phyloP scores from a whole-genome alignment of 23 red algal species.

The Gracilaria caudata region DNA sequence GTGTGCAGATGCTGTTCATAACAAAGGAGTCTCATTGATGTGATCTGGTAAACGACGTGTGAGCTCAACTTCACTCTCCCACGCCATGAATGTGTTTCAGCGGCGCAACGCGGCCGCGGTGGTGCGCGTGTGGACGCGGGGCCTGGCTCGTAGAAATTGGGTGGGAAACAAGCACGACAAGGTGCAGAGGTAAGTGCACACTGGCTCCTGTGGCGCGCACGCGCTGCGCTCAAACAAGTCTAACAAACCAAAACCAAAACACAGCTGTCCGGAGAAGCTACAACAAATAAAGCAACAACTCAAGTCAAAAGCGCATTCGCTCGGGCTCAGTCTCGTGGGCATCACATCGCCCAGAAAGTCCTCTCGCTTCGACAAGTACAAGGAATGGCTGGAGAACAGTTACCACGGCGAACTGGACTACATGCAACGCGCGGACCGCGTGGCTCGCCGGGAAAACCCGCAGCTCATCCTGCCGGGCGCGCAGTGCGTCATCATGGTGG shows the following conservation, averaged over 20 bases:
- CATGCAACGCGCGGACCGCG: constrained; percentile 89
- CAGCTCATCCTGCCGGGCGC: constrained; percentile 83
- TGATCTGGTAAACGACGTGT: no score
- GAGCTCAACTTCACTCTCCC: no score
- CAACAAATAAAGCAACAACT: constrained; percentile 22
- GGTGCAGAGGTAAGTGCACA: not conserved
- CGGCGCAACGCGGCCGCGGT: not conserved
- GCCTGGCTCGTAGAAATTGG: constrained; percentile 12
- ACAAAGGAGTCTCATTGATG: not conserved
- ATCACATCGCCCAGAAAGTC: constrained; percentile 36
- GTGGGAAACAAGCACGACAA: constrained; percentile 2
- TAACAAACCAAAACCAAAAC: not conserved
- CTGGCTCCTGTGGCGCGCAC: not conserved
- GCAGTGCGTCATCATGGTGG: constrained; percentile 74
- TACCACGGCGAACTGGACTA: constrained; percentile 95
- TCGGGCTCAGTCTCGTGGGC: constrained; percentile 34
- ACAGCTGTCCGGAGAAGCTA: constrained; percentile 30
- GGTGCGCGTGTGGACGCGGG: not conserved
- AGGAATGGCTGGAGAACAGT: constrained; percentile 49
- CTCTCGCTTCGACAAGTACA: constrained; percentile 48
- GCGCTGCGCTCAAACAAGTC: not conserved
- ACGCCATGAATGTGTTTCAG: not conserved
- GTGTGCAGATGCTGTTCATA: no score
- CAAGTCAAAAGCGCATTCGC: constrained; percentile 28
- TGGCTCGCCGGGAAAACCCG: constrained; percentile 75